phyloP scores from a whole-genome alignment of 2,329 filamentous ascomycete genomes.

The Aspergillus sp. region DNA sequence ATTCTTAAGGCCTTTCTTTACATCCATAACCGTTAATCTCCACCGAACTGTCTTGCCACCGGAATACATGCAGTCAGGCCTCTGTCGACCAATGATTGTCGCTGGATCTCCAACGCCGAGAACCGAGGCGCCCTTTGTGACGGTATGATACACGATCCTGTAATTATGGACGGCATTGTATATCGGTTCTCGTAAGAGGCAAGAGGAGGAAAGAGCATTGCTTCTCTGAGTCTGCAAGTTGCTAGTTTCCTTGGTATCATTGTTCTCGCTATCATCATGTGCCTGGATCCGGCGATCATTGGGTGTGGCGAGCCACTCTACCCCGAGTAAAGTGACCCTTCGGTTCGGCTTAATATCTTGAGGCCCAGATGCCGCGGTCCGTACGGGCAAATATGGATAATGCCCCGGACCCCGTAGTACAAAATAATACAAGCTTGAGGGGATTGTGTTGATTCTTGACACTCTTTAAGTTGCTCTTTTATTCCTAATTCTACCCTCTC shows the following conservation, averaged over 20 bases:
- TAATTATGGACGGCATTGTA: conserved; percentile 16
- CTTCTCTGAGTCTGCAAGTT: background rate
- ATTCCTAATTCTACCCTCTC: background rate
- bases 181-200: conserved; percentile 11
- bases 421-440: background rate
- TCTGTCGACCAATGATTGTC: background rate
- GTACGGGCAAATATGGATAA: too few relatives aligned
- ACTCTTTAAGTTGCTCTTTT: background rate
- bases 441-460: background rate
- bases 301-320: too few relatives aligned
- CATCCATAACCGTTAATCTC: too few relatives aligned
- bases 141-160: conserved; percentile 22
- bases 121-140: conserved; percentile 18
- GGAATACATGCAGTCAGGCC: background rate
- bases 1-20: too few relatives aligned
- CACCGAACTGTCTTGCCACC: background rate
- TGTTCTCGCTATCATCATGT: background rate
- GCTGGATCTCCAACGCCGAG: background rate
- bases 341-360: background rate
- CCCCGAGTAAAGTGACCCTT: too few relatives aligned
- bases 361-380: background rate
- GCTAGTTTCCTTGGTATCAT: background rate
- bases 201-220: too few relatives aligned
- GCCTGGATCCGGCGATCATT: background rate
- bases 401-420: background rate